These are phyloP conservation scores for Pelargonium myrrhifolium DNA, from an alignment of 441 rosid species.

Conservation along the genomic window DNA sequence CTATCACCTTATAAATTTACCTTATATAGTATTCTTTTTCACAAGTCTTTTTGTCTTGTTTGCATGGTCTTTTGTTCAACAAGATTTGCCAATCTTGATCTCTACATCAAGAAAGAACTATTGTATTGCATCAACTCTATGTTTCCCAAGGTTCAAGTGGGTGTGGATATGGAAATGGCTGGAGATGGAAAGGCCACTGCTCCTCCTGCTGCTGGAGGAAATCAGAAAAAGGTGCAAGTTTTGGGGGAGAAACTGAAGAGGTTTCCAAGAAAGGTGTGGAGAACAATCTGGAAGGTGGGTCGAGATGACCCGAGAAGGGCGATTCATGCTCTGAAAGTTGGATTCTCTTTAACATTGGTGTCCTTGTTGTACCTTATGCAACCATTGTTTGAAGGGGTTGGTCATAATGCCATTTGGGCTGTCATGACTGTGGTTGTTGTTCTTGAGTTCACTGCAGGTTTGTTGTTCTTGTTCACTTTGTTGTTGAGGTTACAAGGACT, in stretches of 20 bases:
- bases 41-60: background rate
- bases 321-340: conserved; percentile 75
- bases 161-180: background rate
- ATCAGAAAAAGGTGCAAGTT: conserved; percentile 18
- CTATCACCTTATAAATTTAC: background rate
- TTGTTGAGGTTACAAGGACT: background rate
- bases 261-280: conserved; percentile 26
- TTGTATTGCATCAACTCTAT: background rate
- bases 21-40: background rate
- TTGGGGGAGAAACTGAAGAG: conserved; percentile 31
- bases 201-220: background rate
- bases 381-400: conserved; percentile 62
- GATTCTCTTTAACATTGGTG: conserved; percentile 52
- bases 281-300: conserved; percentile 42
- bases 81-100: background rate
- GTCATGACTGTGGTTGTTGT: conserved; percentile 93
- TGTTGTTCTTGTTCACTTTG: background rate
- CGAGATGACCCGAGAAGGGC: conserved; percentile 71
- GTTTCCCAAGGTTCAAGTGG: conserved; percentile 5
- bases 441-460: conserved; percentile 79
- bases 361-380: conserved; percentile 53
- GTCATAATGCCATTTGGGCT: conserved; percentile 74
- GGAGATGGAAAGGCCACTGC: background rate
- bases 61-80: background rate
- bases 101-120: background rate